Evolutionary conservation across 495 filamentous ascomycete genomes (phyloP), one percentile per base, ranked within the genome.

Genomic region (Neurospora sp.): DNA sequence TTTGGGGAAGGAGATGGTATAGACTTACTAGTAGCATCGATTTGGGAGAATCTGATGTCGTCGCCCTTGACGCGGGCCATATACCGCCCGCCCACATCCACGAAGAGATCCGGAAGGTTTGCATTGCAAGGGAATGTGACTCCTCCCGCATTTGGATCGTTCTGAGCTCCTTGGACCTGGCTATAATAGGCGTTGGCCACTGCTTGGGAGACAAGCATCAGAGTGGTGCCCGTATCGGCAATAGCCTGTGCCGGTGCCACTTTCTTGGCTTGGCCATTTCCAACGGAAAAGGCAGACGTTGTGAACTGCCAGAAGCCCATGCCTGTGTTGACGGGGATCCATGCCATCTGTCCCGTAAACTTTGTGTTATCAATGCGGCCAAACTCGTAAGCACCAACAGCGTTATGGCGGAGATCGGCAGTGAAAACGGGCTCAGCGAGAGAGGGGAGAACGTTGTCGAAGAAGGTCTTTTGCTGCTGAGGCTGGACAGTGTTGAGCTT

Each of bases 301-400:
- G 87, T 77, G 76, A 94, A 91, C 76, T 92, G 82, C 93, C 93
- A 96, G 85, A 91, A 94, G 35, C 93, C 93, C 12, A 84, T 79
- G 2, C 85, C 83, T 14, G 81, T 82, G 75, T 93, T 87, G 74
- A 94, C 85, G 38, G 83, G 83, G 73, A 91, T 83, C 78, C 91
- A 94, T 12, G 83, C 82, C 77, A 95, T 83, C 0, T 82, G 74
- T 35, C 92, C 92, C 1, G 78, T 83, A 81, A 91, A 94, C 79
- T 93, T 89, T 76, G 76, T 81, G 3, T 75, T 76, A 78, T 95
- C 92, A 78, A 95, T 89, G 68, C 74, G 81, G 35, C 93, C 93
- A 80, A 96, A 96, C 72, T 93, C 90, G 78, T 94, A 97, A 73
- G 87, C 85, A 59, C 93, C 92, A 8, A 85, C 83, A 27, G 80